Evolutionary conservation across 2,329 filamentous ascomycete genomes (phyloP), one percentile per base, ranked within the genome.

Genomic region (Raffaelea ambrosiae): DNA sequence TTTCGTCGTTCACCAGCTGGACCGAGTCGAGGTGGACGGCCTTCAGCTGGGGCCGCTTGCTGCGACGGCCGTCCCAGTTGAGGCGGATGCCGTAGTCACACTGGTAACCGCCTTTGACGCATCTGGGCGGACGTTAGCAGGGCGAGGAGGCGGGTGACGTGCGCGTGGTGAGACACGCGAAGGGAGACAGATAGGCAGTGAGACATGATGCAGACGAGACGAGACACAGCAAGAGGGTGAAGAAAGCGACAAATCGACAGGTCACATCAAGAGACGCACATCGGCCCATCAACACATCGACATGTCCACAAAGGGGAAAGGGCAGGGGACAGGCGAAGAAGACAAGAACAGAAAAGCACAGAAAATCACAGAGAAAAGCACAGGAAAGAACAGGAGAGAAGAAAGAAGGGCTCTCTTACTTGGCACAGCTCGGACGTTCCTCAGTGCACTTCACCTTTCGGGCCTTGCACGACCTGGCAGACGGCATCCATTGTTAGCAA

Each of bases 11-110:
- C 22, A 48, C 38, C 10, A 49, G 40, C 11, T 33, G 18, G 11
- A 11, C 49, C 23, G 44, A 22, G 29, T 47, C 50, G 26, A 55
- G 44, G n/a, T 49, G 52, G 16, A 55, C 43, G 18, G 54, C 54
- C 40, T 68, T 58, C 55, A 64, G 53, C 54, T 71, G 66, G 45
- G 66, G 66, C 52, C 73, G 74, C 63, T 77, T 79, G 60, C 79
- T 83, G 44, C 76, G 73, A 48, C 86, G 76, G 4, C 86, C 85
- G 51, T 84, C 83, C 87, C 87, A 91, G 58, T 90, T 90, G 54
- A 91, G 68, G 29, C 84, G 77, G 56, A 91, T 86, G 57, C 80
- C 86, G 62, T 90, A 91, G 64, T 93, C 86, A 67, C 87, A 93
- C 42, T 69, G 68, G 60, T 88, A 84, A 51, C 81, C 81, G 53